These are phyloP conservation scores for Penstemon davidsonii DNA, from an alignment of 257 asterid genomes.

Conservation along the genomic window DNA sequence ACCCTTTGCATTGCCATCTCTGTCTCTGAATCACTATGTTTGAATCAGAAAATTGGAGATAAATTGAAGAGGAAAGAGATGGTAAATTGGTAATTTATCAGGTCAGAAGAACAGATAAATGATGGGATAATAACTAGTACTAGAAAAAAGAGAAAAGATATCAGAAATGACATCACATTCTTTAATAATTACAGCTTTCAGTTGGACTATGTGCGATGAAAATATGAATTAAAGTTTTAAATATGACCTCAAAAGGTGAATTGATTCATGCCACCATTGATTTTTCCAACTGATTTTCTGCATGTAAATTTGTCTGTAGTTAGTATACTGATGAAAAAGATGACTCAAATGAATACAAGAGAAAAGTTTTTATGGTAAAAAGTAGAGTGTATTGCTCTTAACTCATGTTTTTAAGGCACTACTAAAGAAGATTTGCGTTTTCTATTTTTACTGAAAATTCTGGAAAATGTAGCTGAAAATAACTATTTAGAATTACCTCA, in stretches of 20 bases:
- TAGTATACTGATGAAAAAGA: constrained; percentile 14
- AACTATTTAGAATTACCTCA: no score
- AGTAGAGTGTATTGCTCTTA: background rate
- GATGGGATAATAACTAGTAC: background rate
- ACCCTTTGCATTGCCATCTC: constrained; percentile 28
- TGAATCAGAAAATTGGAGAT: constrained; percentile 12
- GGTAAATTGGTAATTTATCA: constrained; percentile 10
- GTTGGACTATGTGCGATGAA: background rate
- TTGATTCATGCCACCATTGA: constrained; percentile 4
- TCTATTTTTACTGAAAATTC: no score
- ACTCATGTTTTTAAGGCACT: no score
- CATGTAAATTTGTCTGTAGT: constrained; percentile 24
- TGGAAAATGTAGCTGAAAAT: no score
- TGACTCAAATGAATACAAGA: constrained; percentile 21
- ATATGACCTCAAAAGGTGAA: background rate
- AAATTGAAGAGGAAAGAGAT: constrained; percentile 11
- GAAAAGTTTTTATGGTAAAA: constrained; percentile 7
- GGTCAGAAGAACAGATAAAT: constrained; percentile 16
- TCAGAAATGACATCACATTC: constrained; percentile 18
- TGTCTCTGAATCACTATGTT: background rate
- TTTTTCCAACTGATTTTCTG: constrained; percentile 18
- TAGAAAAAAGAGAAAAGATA: constrained; percentile 1
- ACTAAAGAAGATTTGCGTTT: no score
- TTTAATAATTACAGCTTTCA: constrained; percentile 18
- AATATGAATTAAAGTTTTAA: background rate